phyloP scores from a whole-genome alignment of 345 rosid genomes.

The Nasturtium officinale region DNA sequence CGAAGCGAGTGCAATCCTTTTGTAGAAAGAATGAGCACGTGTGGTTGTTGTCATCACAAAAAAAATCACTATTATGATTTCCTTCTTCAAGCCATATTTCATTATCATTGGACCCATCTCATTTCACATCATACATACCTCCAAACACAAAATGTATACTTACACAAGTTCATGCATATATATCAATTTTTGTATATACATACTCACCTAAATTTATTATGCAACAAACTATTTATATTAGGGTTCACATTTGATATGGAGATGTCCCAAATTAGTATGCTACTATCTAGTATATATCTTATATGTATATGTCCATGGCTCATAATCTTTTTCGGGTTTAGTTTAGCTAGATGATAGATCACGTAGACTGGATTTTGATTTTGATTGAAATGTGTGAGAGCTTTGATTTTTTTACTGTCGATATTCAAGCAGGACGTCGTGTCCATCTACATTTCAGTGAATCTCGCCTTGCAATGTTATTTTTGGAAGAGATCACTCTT shows the following conservation, averaged over 20 bases:
- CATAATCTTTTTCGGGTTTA: background rate
- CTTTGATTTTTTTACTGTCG: background rate
- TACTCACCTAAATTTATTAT: conserved; percentile 24
- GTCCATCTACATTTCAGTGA: background rate
- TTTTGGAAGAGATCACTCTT: background rate
- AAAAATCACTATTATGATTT: conserved; percentile 32
- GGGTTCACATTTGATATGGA: conserved; percentile 32
- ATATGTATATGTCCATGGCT: background rate
- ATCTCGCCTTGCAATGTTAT: background rate
- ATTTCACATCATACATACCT: conserved; percentile 37
- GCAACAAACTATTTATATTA: conserved; percentile 13
- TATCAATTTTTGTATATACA: conserved; percentile 1
- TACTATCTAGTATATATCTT: background rate
- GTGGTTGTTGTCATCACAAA: conserved; percentile 40
- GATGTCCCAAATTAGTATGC: conserved; percentile 18
- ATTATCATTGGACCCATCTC: conserved; percentile 37
- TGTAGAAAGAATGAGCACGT: conserved; percentile 42
- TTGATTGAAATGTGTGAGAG: background rate
- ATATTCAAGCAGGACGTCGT: background rate
- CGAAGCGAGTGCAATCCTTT: conserved; percentile 33
- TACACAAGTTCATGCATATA: conserved; percentile 38
- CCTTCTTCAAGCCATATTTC: conserved; percentile 33
- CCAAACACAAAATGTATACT: conserved; percentile 33
- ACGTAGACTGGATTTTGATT: background rate
- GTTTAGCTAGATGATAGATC: background rate